Conservation (phyloP, 2,329 filamentous ascomycete species). For the Beauveria medogensis region DNA sequence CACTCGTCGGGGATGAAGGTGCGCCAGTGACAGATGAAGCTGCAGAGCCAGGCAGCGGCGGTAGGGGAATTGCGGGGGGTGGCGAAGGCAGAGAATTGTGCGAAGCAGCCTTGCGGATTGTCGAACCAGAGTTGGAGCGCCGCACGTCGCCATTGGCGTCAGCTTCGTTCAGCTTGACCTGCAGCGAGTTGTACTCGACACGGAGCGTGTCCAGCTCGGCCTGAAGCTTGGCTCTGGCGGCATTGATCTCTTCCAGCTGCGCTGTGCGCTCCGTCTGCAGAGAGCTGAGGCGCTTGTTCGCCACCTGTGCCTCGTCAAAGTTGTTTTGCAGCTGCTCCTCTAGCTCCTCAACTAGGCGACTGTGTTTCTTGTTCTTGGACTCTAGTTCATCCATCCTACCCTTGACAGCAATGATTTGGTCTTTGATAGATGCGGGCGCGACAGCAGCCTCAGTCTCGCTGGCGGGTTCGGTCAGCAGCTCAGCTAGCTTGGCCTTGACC, state of each 20-base stretch:
- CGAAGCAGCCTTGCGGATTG: constrained; percentile 76
- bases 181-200: constrained; percentile 50
- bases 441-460: constrained; percentile 36
- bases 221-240: constrained; percentile 54
- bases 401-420: constrained; percentile 55
- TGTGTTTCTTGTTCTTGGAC: constrained; percentile 77
- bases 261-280: constrained; percentile 66
- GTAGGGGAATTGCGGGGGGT: constrained; percentile 90
- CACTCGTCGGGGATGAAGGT: constrained; percentile 47
- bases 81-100: constrained; percentile 83
- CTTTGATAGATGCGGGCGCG: constrained; percentile 39
- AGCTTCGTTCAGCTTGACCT: constrained; percentile 55
- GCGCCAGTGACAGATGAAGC: constrained; percentile 36
- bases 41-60: constrained; percentile 66
- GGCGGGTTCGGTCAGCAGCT: constrained; percentile 39
- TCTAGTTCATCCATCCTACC: constrained; percentile 57
- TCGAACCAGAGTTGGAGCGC: constrained; percentile 56
- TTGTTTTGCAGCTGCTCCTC: constrained; percentile 94
- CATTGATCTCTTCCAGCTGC: constrained; percentile 71
- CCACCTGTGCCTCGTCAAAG: constrained; percentile 84
- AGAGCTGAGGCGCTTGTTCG: constrained; percentile 78
- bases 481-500: constrained; percentile 46
- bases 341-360: constrained; percentile 84
- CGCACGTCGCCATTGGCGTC: constrained; percentile 37
- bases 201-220: constrained; percentile 59